Evolutionary conservation across 345 rosid genomes (phyloP), one percentile per base, ranked within the genome.

Genomic region (Kandelia obovata): DNA sequence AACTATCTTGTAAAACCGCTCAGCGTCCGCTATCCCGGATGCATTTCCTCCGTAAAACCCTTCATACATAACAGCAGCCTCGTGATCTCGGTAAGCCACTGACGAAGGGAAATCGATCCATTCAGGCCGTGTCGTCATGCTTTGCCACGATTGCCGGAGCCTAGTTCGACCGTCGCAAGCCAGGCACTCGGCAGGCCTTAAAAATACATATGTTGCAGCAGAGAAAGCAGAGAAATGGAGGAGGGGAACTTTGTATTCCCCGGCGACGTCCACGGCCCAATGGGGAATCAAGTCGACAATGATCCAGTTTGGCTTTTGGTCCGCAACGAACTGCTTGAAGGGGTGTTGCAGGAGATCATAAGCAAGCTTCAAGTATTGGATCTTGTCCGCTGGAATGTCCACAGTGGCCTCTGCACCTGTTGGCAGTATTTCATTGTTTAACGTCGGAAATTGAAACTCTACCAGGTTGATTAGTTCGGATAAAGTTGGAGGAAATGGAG

Each of bases 341-440:
- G 87, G 79, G 2, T 58, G 53, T 25, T 66, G 43, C 8, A 81
- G 75, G 23, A 64, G 73, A 68, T 79, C 83, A n/a, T 69, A 79
- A 0, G 82, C 80, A 9, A 64, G 11, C 35, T 77, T 77, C 27
- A 81, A 58, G 68, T 61, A 26, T 10, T 51, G 78, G 0, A 76
- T 57, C 34, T 76, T 59, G 6, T 66, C 72, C 7, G 30, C 25
- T 0, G 79, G 77, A 53, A 83, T 4, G 52, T 83, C 87, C 11
- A 74, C 67, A 0, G 83, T 83, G 46, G 87, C 81, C 67, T 83
- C 83, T 17, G 71, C 73, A 0, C 68, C 78, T 20, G 71, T 28
- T 0, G 81, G 81, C 46, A 79, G 17, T 19, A 27, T 16, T 13
- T 61, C 28, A 0, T 34, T 8, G 5, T 46, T 72, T 7, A 62